Base-by-base conservation (phyloP, 352 stramenopile genomes). In the Pythium guiyangense region DNA sequence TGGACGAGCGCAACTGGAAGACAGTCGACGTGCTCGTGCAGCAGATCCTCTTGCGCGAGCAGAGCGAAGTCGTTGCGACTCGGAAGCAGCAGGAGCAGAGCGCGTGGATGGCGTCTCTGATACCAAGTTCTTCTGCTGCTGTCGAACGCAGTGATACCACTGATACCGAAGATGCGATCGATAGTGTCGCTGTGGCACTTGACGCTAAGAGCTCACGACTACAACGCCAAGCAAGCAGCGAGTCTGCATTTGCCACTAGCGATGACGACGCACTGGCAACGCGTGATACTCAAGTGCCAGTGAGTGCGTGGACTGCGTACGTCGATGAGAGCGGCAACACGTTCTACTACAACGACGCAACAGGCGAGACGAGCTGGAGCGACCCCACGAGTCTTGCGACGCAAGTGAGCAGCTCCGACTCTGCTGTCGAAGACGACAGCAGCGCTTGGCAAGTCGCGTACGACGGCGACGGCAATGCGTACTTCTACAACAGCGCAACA, bases 1-100 rank as follows among this genome's bases (percentile, higher is more conserved):
- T 93, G 43, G 53, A 54, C 3, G 64, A 69, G 29, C 79, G 71
- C 31, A 66, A 89, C 52, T 93, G 83, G 83, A 61, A 57, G 31
- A 90, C 87, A 54, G 77, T 77, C 29, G 79, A 91, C 37, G 80
- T 69, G 26, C 64, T 91, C 26, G 71, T 87, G 40, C 78, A 90
- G 47, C 78, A 91, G 51, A 93, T 93, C 42, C 57, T 71, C 18
- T 73, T 89, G 18, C 74, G 79, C 18, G 74, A 92, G 49, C 69
- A 86, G 54, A 84, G 76, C 45, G 67, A 86, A 47, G 35, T 39
- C 12, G 69, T 71, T 39, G 62, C 47, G 1, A 55, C 70, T 17
- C 60, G 47, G 12, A 70, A 68, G 27, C 44, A 55, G 20, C 45
- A 34, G 14, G 55, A 55, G 26, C 34, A 25, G 49, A 44, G 18